Evolutionary conservation across 108 stramenopile species (phyloP), one percentile per base, ranked within the genome.

Genomic region (Pseudonitzschia multistriata): DNA sequence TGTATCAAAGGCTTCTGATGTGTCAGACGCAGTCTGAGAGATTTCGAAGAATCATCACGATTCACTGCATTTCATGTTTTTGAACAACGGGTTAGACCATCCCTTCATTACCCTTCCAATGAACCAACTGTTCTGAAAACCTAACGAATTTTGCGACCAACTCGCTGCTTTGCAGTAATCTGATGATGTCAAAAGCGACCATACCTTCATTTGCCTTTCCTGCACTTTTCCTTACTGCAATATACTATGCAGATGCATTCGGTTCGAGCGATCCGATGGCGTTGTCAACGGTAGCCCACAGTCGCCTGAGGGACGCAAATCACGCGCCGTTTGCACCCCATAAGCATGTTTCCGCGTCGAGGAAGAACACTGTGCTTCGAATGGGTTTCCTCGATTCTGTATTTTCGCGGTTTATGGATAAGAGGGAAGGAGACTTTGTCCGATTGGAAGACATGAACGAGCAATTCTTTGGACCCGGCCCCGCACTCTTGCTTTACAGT

Each of bases 371-470:
- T 3, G 17, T 15, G 28, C 70, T 76, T 15, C 65, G 29, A 30
- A 74, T 79, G 74, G 74, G 74, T 17, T 40, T 79, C 33, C 54
- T 74, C 28, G 73, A 79, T 52, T 40, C 60, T 10, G 84, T 81
- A 52, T 53, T 80, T 47, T 42, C 63, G 40, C 50, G 22, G 50
- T 52, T 52, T 52, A 7, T 22, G 4, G 22, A 52, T 24, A 47
- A 74, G 27, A 74, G 85, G 40, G 76, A 84, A 30, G 81, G 77
- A 4, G 89, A 90, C 40, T 90, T 87, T 36, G 61, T 88, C 24
- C 72, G 74, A 15, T 69, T 90, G 53, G 78, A 85, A 24, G 22
- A 52, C 22, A 29, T 66, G 30, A 31, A 39, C 36, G 76, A 80
- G 34, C 72, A 78, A 6, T 81, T 76, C 57, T 25, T 52, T 3